Base-by-base conservation (phyloP, 1,284 basidiomycete species). In the Rhodotorula sp. region DNA sequence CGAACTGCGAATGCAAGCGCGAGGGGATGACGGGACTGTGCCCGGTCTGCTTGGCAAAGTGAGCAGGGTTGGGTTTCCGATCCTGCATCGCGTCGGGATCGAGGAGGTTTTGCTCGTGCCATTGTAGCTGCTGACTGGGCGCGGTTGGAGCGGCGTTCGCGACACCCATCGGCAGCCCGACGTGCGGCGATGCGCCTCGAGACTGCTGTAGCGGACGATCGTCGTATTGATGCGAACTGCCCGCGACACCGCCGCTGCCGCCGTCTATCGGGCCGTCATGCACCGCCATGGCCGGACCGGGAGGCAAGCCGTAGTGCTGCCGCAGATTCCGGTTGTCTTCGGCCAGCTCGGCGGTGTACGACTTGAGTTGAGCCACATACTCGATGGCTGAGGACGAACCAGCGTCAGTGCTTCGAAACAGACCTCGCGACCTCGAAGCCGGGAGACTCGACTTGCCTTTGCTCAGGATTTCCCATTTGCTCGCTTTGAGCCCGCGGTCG, bases 381-480 rank as follows among this genome's bases (percentile, higher is more conserved):
- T 95, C 93, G 80, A 95, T 92, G 39, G 93, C 93, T 93, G 78
- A 10, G 10, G n/a, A n/a, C n/a, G n/a, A n/a, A n/a, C n/a, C n/a
- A n/a, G n/a, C n/a, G n/a, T n/a, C n/a, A n/a, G n/a, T n/a, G n/a
- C n/a, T n/a, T n/a, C n/a, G n/a, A n/a, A n/a, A n/a, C n/a, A n/a
- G n/a, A n/a, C n/a, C n/a, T n/a, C n/a, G n/a, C n/a, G n/a, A n/a
- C n/a, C n/a, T n/a, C n/a, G n/a, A n/a, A n/a, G n/a, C n/a, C n/a
- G n/a, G n/a, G n/a, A 1, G 18, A 12, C 18, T 81, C 85, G 75
- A 26, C 54, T 29, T 77, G 91, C 93, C 91, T 88, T 95, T 94
- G 82, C 88, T 93, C 52, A 97, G 83, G 70, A 96, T 95, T 83
- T 97, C 93, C 94, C 93, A 97, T 83, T 97, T 97, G 83, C 91